Evolutionary conservation across 352 stramenopile species (phyloP), one percentile per base, ranked within the genome.

Genomic region (Globisporangium nunn): DNA sequence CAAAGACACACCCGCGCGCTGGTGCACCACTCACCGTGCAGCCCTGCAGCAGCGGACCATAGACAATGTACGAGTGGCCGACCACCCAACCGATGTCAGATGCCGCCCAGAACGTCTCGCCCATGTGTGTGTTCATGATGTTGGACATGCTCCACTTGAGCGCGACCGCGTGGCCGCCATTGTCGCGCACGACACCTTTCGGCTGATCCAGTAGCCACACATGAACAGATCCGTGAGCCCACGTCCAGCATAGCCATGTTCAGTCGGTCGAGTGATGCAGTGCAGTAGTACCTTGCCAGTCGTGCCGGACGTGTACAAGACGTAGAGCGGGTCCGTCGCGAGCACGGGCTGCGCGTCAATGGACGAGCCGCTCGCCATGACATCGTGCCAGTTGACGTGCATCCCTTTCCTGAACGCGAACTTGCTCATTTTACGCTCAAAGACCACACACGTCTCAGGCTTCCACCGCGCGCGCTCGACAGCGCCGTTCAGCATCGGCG

Each of bases 71-170:
- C 1, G 74, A 85, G 68, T 97, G 89, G 7, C 88, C 88, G 14
- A 96, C 84, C 15, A 88, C 80, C 91, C 91, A 98, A 10, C 91
- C 91, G 69, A 95, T 91, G 65, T 96, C 88, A 17, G 71, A 87
- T 2, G 85, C 85, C 5, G 86, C 78, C 72, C 87, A 96, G 64
- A 83, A 96, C 11, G 85, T 86, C 50, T 96, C 87, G 4, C 85
- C 82, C 11, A 62, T 60, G 14, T 73, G 61, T n/a, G 84, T 85
- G 55, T 81, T 67, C 54, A 95, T 91, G 41, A 93, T 73, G 31
- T 88, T 70, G 15, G 71, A 66, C 85, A 96, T 94, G 35, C 78
- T 72, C 70, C 77, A 95, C 61, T 95, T 93, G n/a, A 96, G 75
- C n/a, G 83, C 83, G 11, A 91, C 81, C 30, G 81, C 81, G 62